A percentile compares a stretch with the other conserved stretches of the same genome.
These are phyloP conservation scores for Wickerhamomyces sydowiorum DNA, from an alignment of 805 yeast species.

Conservation along the genomic window DNA sequence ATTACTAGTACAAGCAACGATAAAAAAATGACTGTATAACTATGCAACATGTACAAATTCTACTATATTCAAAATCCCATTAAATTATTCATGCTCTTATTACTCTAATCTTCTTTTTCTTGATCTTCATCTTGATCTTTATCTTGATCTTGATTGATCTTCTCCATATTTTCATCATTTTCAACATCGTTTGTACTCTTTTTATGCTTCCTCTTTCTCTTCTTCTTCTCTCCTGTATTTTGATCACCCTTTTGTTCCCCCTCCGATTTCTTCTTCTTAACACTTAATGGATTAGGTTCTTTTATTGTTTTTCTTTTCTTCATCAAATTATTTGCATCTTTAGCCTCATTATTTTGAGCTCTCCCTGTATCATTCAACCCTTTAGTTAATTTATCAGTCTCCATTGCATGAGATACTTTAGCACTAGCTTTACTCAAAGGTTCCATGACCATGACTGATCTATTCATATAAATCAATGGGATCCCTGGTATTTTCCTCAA, in stretches of 20 bases:
- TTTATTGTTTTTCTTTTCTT: conserved; percentile 64
- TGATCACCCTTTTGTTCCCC: conserved; percentile 13
- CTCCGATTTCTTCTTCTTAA: conserved; percentile 60
- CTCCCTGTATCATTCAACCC: conserved; percentile 72
- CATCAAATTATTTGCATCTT: conserved; percentile 16
- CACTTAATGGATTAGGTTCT: conserved; percentile 87
- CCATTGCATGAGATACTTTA: conserved; percentile 42
- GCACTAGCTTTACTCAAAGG: conserved; percentile 75
- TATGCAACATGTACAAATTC: too few relatives aligned
- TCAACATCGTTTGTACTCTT: conserved; percentile 4
- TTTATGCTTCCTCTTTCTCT: conserved; percentile 18
- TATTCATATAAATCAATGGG: conserved; percentile 79
- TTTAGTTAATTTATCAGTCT: conserved; percentile 59
- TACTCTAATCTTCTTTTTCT: background rate
- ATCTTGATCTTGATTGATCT: background rate
- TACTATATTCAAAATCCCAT: background rate
- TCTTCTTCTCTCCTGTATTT: conserved; percentile 12
- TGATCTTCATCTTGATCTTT: background rate
- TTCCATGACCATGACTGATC: conserved; percentile 95
- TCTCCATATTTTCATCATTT: conserved; percentile 11
- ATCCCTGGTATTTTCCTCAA: conserved; percentile 82
- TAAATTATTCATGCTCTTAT: background rate
- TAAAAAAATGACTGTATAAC: too few relatives aligned
- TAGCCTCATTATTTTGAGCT: conserved; percentile 31
- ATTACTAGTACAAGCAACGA: too few relatives aligned